Evolutionary conservation across 495 filamentous ascomycete species (phyloP), one percentile per base, ranked within the genome.

Genomic region (Xylaria venustula): DNA sequence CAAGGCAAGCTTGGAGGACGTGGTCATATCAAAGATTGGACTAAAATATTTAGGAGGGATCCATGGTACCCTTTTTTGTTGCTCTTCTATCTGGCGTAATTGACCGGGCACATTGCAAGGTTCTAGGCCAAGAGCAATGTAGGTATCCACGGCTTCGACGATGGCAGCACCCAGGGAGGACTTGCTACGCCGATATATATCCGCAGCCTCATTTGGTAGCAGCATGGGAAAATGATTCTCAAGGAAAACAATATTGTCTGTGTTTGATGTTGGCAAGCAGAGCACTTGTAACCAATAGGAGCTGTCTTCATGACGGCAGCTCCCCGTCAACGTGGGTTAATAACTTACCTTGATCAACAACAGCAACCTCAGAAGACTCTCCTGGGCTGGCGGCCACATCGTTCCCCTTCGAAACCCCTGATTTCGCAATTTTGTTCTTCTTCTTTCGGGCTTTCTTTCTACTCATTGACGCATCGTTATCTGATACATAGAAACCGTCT

Each of bases 401-500:
- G 9, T 17, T 0, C n/a, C 52, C 56, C 26, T 22, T 57, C 5
- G 45, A 55, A 30, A 46, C n/a, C 42, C 45, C 23, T 53, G 28
- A 17, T 55, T 66, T 60, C 22, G 54, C 17, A 41, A 19, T 59
- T 17, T 60, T 65, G 11, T 64, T 70, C 19, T 50, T 66, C 53
- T 63, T 69, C 17, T 58, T 61, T 14, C 61, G 71, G 20, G 68
- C 49, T 62, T 76, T 78, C 36, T 67, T 79, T 32, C 67, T 66
- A 61, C 75, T 83, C 30, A 73, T 82, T 8, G 61, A 75, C 55
- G 75, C 71, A 7, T 65, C 66, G 19, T 75, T 70, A 7, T 79
- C 66, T 5, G 75, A 77, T 9, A 81, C 78, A 25, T 78, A 79
- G 66, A 97, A 97, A 0, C 84, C 92, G 58, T 97, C 91, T 11